Evolutionary conservation across 306 rosid species (phyloP).

Genomic region (Trichosanthes cucumerina): DNA sequence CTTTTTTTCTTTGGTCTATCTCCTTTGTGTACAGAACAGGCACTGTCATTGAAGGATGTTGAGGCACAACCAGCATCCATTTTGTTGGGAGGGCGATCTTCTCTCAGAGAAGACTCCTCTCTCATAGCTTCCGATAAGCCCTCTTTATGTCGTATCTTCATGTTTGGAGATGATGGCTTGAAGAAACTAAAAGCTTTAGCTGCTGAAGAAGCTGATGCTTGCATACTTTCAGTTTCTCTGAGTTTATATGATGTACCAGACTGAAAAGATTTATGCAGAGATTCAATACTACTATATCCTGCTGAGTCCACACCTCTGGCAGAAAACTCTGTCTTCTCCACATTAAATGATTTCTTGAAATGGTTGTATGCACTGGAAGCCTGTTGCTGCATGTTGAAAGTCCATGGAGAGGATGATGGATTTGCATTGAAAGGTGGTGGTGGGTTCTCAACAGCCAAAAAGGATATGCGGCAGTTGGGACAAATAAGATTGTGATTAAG

Average conservation of each 20-base stretch:
- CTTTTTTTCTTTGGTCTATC: constrained; percentile 30
- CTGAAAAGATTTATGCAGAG: constrained; percentile 15
- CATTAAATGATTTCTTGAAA: constrained; percentile 20
- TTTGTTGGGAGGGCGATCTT: constrained; percentile 19
- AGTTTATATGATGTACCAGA: constrained; percentile 23
- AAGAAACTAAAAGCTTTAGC: constrained; percentile 26
- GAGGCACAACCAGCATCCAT: constrained; percentile 24
- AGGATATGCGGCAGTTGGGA: constrained; percentile 30
- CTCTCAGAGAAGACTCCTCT: constrained; percentile 19
- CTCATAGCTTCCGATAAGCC: constrained; percentile 10
- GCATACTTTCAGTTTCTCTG: constrained; percentile 16
- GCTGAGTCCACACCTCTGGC: constrained; percentile 13
- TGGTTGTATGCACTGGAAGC: constrained; percentile 21
- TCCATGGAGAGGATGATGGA: constrained; percentile 22
- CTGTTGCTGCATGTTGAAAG: constrained; percentile 21
- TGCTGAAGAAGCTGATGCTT: constrained; percentile 22
- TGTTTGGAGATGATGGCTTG: constrained; percentile 20
- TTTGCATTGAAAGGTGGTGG: constrained; percentile 23
- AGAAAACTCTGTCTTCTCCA: constrained; percentile 26
- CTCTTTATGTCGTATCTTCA: constrained; percentile 36
- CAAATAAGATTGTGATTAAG: constrained; percentile 34
- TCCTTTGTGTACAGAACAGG: constrained; percentile 25
- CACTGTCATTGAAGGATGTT: constrained; percentile 19
- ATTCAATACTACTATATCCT: constrained; percentile 12
- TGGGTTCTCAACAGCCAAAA: constrained; percentile 42